Base-by-base conservation (phyloP, 768 basidiomycete species). In the Pulveroboletus sp. region DNA sequence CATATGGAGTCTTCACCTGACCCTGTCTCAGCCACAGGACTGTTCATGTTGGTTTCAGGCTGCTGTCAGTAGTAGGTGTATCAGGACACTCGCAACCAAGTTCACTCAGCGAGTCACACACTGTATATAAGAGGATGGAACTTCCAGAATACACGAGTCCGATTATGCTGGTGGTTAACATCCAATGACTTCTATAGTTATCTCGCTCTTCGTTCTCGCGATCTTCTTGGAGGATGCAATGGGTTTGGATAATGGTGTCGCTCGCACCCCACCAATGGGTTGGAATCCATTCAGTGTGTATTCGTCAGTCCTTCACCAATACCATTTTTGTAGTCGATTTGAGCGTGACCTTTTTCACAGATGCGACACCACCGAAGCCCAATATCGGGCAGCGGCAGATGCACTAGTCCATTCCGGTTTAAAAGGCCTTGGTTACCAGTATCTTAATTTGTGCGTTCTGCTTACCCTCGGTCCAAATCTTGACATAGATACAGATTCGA, bases 241-340 rank as follows among this genome's bases (percentile, higher is more conserved):
- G 3, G 48, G 22, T 19, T 23, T 56, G 17, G 24, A 56, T 6
- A 56, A 56, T 36, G 55, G 55, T 16, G 41, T 47, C 8, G 48
- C 55, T 31, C 45, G 11, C 29, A 47, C 55, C 7, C 55, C 55
- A 17, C 41, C 55, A 5, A 55, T 54, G 52, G 55, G 55, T 23
- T 56, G 55, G 55, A 56, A 56, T 30, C 52, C 55, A 35, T 56
- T 54, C 20, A 56, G 54, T 19, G 55, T 44, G 8, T 54, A 47
- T 31, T 16, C n/a, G 55, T 56, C 12, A 35, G 55, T 46, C 31
- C 23, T 4, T 17, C 10, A 22, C 22, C 22, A 4, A 6, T 31
- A 26, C 17, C 4, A 20, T 20, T 2, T 1, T 19, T 36, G 4
- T n/a, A 48, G 2, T 12, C 10, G 6, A 19, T 12, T 14, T 22